These are phyloP conservation scores for Colletotrichum somersetense DNA, from an alignment of 2,329 filamentous ascomycete species.

Conservation along the genomic window DNA sequence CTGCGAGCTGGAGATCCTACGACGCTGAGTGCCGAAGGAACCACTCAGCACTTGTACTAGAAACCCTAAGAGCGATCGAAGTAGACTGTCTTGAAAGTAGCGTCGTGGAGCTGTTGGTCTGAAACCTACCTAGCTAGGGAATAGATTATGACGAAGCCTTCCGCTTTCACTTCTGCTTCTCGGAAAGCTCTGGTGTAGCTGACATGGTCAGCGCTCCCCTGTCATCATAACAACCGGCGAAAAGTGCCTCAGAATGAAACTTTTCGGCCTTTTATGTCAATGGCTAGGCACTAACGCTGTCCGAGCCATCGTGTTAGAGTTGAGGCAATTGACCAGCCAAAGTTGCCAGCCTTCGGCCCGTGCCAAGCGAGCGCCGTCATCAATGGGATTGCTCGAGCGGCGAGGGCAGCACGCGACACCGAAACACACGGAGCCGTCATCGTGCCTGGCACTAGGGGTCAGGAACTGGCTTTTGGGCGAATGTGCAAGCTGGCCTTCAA, in stretches of 20 bases:
- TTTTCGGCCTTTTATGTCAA: constrained; percentile 11
- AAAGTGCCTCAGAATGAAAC: background rate
- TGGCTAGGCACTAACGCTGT: background rate
- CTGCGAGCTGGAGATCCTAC: constrained; percentile 4
- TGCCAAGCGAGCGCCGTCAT: constrained; percentile 11
- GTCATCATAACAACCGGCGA: background rate
- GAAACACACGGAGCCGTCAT: background rate
- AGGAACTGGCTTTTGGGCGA: background rate
- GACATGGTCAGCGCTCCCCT: background rate
- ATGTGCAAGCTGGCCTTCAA: background rate
- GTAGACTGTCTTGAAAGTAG: constrained; percentile 21
- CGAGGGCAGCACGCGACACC: constrained; percentile 23
- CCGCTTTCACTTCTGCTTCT: background rate
- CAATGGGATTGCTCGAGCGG: constrained; percentile 16
- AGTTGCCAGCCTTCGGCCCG: constrained; percentile 18
- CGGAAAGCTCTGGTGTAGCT: background rate
- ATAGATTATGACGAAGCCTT: background rate
- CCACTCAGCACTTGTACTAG: background rate
- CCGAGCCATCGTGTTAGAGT: constrained; percentile 3
- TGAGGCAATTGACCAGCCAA: constrained; percentile 16
- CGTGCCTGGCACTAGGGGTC: background rate
- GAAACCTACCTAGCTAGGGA: constrained; percentile 21
- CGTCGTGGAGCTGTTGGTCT: constrained; percentile 35
- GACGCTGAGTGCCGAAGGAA: background rate
- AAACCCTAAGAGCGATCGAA: constrained; percentile 7